phyloP scores from a whole-genome alignment of 2,329 filamentous ascomycete species.

The Plectosphaerella plurivora region DNA sequence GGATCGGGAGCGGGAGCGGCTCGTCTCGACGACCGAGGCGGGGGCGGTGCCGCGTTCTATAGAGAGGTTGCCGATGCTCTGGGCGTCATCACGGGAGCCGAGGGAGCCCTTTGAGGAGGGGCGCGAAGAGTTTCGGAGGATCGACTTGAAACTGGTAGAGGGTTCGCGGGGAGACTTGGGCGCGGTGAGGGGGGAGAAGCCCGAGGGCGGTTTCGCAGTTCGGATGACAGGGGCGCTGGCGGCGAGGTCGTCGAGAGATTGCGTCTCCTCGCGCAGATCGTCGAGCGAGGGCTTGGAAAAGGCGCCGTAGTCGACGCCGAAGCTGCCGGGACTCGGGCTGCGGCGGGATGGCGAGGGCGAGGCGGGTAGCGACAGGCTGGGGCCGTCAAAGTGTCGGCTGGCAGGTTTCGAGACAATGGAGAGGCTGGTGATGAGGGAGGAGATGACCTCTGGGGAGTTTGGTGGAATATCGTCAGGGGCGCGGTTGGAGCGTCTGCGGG shows the following conservation, averaged over 20 bases:
- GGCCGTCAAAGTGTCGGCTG: slow-evolving; percentile 64
- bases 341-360: slow-evolving; percentile 34
- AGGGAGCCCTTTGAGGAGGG: slow-evolving; percentile 56
- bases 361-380: slow-evolving; percentile 32
- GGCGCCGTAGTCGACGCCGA: slow-evolving; percentile 70
- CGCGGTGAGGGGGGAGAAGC: slow-evolving; percentile 67
- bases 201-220: slow-evolving; percentile 77
- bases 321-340: slow-evolving; percentile 41
- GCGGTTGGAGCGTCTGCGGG: slow-evolving; percentile 11
- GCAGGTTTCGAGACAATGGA: slow-evolving; percentile 65
- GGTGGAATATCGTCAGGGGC: slow-evolving; percentile 29
- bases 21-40: slow-evolving; percentile 31
- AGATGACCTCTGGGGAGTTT: slow-evolving; percentile 66
- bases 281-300: slow-evolving; percentile 49
- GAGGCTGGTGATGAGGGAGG: slow-evolving; percentile 64
- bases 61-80: slow-evolving; percentile 61
- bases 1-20: slow-evolving; percentile 45
- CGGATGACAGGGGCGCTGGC: slow-evolving; percentile 69
- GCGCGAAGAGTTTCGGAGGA: slow-evolving; percentile 53
- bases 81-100: slow-evolving; percentile 51
- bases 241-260: slow-evolving; percentile 54
- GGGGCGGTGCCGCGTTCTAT: slow-evolving; percentile 52
- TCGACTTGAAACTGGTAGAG: slow-evolving; percentile 49
- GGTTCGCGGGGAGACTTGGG: slow-evolving; percentile 50
- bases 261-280: slow-evolving; percentile 40